Conservation (phyloP, 2,329 filamentous ascomycete genomes). For the Cladosporium phlei region DNA sequence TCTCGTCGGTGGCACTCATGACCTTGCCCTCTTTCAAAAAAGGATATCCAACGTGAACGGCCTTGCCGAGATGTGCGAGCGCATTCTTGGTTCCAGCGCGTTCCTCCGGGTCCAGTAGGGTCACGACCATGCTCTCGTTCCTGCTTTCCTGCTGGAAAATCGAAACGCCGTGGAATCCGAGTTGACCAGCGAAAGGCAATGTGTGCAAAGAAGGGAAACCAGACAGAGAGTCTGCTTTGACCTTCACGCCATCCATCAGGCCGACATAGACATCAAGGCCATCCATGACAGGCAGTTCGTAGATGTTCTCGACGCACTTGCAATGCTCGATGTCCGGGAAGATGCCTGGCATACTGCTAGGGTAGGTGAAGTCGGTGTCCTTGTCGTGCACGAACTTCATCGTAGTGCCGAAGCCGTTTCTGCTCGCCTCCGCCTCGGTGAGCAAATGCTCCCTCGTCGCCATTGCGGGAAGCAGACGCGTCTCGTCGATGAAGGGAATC, state of each 20-base stretch:
- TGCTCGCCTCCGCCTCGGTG: conserved; percentile 69
- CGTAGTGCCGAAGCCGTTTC: conserved; percentile 88
- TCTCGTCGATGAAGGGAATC: conserved; percentile 96
- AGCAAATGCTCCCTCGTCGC: conserved; percentile 73
- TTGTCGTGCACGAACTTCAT: conserved; percentile 87
- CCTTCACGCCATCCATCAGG: conserved; percentile 74
- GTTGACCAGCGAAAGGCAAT: conserved; percentile 71
- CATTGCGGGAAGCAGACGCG: conserved; percentile 79
- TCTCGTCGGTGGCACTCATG: conserved; percentile 80
- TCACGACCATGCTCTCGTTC: conserved; percentile 94
- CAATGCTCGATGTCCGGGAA: conserved; percentile 87
- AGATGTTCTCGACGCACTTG: conserved; percentile 91
- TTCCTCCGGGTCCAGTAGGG: conserved; percentile 66
- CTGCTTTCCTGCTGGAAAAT: conserved; percentile 95
- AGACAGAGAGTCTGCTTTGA: conserved; percentile 78
- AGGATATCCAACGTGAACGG: conserved; percentile 87
- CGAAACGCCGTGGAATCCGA: conserved; percentile 84
- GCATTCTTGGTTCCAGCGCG: conserved; percentile 64
- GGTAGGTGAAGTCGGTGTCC: conserved; percentile 74
- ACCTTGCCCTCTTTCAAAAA: conserved; percentile 94
- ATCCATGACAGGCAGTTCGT: conserved; percentile 87
- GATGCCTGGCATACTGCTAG: conserved; percentile 79
- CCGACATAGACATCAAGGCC: conserved; percentile 81
- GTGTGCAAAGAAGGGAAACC: conserved; percentile 90
- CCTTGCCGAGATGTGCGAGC: conserved; percentile 74